phyloP scores from a whole-genome alignment of 2,329 filamentous ascomycete species.

The Aspergillus vadensis region DNA sequence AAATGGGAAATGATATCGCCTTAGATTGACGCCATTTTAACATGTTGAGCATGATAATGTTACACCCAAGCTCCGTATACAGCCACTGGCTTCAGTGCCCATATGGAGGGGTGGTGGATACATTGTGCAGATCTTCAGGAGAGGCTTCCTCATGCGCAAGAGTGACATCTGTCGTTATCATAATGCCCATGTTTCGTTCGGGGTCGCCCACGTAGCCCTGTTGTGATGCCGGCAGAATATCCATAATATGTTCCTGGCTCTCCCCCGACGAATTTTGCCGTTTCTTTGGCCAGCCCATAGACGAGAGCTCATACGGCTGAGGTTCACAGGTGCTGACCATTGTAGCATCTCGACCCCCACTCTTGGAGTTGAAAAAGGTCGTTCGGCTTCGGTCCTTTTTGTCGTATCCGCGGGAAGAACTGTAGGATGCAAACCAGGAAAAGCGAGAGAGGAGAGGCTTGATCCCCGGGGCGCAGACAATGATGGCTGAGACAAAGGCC shows the following conservation, averaged over 20 bases:
- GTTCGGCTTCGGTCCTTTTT: not conserved
- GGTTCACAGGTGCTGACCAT: not conserved
- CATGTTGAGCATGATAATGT: no score
- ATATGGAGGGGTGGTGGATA: not conserved
- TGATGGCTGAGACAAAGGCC: slow-evolving; percentile 19
- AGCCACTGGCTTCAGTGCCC: not conserved
- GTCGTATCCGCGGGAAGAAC: slow-evolving; percentile 4
- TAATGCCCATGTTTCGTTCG: slow-evolving; percentile 7
- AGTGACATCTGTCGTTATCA: slow-evolving; percentile 17
- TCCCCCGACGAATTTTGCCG: slow-evolving; percentile 4
- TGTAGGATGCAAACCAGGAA: slow-evolving; percentile 12
- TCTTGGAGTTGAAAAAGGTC: slow-evolving; percentile 13
- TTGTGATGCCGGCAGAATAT: not conserved
- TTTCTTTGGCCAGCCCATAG: not conserved
- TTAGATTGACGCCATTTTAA: no score
- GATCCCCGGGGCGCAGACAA: slow-evolving; percentile 22
- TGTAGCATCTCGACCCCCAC: slow-evolving; percentile 4
- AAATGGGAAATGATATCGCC: no score
- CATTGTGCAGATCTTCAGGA: not conserved
- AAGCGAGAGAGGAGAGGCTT: slow-evolving; percentile 18
- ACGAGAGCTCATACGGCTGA: slow-evolving; percentile 12
- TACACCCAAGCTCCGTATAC: no score
- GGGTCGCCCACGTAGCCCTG: not conserved
- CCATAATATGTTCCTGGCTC: slow-evolving; percentile 20
- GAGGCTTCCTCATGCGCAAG: slow-evolving; percentile 10